Percentiles rank a stretch among this genome's conserved stretches.
Evolutionary conservation across 2,329 filamentous ascomycete genomes (phyloP).

Genomic region (Penicillium sp.): DNA sequence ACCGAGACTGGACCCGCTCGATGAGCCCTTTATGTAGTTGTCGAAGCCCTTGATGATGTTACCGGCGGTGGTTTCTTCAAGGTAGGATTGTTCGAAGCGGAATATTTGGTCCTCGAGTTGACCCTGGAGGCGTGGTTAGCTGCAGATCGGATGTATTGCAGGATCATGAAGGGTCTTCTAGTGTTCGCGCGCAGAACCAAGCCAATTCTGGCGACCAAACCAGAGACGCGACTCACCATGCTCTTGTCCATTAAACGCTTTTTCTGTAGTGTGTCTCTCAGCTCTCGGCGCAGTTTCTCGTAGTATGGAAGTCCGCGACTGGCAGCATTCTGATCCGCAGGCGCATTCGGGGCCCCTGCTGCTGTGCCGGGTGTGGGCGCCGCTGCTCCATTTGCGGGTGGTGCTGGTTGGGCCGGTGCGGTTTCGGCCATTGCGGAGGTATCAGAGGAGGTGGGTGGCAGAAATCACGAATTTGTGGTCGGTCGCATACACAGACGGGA

Average conservation of each 20-base stretch:
- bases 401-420: constrained; percentile 33
- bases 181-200: neutral
- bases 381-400: constrained; percentile 20
- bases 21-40: constrained; percentile 90
- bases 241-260: constrained; percentile 65
- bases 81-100: constrained; percentile 80
- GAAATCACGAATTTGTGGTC: neutral
- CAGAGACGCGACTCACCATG: constrained; percentile 48
- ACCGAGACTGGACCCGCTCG: constrained; percentile 50
- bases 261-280: constrained; percentile 67
- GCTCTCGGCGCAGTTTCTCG: constrained; percentile 68
- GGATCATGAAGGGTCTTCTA: neutral
- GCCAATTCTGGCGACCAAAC: neutral
- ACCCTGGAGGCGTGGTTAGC: constrained; percentile 44
- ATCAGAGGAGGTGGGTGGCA: neutral
- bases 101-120: constrained; percentile 78
- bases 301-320: constrained; percentile 65
- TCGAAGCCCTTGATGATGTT: constrained; percentile 99
- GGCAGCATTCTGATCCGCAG: constrained; percentile 28
- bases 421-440: constrained; percentile 43
- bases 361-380: constrained; percentile 23
- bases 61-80: constrained; percentile 82
- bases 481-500: neutral
- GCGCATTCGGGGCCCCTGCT: constrained; percentile 23
- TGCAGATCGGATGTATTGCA: neutral